Evolutionary conservation across 345 rosid species (phyloP), one percentile per base, ranked within the genome.

Genomic region (Lepidium africanum): DNA sequence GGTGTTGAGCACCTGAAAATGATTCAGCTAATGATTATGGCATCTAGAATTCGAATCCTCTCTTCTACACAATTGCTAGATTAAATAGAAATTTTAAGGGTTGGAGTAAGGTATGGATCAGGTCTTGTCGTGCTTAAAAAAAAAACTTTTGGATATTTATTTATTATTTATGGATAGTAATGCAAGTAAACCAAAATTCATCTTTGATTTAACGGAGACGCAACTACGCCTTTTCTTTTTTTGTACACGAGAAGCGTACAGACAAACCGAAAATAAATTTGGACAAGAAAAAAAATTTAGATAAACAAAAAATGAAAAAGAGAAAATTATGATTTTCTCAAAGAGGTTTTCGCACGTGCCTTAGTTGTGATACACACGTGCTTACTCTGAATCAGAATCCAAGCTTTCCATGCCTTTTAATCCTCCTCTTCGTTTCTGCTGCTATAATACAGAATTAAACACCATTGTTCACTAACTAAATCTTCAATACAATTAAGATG

Each of bases 371-470:
- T 40, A 5, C 72, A 45, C 65, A 57, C 73, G 48, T 57, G 56
- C n/a, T 39, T 53, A 45, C 30, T 85, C 83, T 0, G 86, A 85
- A 54, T 82, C 86, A 60, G 82, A 81, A 14, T 79, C 89, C 82
- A 81, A 51, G 75, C 75, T 75, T 52, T 82, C 85, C 85, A 82
- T 75, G 37, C 86, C 86, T 71, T 85, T 85, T 40, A 85, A 71
- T 5, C 89, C 89, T 5, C 89, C 89, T 69, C 82, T 55, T 40
- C 50, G 27, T 70, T 78, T 82, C 70, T 78, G 83, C 83, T 79
- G 86, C 80, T 59, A 17, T 54, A 60, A 32, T 42, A 14, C 45
- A 43, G 0, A 33, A 35, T 33, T 30, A 6, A 67, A 45, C 13
- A 52, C 16, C 8, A 67, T 55, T 55, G 9, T 7, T 42, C 63